phyloP scores from a whole-genome alignment of 2,329 filamentous ascomycete genomes.

The Arthrocladium fulminans region DNA sequence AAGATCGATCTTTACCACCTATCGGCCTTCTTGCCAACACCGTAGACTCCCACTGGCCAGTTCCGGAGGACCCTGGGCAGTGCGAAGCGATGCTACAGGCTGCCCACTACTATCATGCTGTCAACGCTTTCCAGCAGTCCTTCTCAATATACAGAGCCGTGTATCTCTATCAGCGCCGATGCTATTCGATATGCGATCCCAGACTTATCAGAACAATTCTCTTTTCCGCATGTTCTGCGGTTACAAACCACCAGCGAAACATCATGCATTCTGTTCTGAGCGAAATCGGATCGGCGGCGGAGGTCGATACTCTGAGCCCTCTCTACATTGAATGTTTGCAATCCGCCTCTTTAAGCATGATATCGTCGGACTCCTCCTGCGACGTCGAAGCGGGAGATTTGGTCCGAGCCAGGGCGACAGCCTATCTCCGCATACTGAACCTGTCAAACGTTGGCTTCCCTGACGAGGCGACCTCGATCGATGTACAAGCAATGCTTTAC shows the following conservation, averaged over 20 bases:
- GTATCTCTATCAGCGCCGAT: conserved; percentile 1
- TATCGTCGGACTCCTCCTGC: conserved; percentile 6
- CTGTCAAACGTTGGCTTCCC: background rate
- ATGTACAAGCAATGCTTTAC: conserved; percentile 3
- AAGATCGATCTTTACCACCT: conserved; percentile 1
- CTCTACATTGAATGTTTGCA: conserved; percentile 4
- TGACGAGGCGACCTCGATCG: background rate
- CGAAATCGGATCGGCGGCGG: background rate
- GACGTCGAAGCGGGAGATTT: conserved; percentile 2
- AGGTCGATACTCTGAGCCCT: background rate
- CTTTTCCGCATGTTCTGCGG: background rate
- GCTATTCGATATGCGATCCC: conserved; percentile 2
- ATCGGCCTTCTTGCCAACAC: conserved; percentile 3
- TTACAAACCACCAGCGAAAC: conserved; percentile 8
- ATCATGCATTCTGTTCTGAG: conserved; percentile 7
- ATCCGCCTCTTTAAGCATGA: conserved; percentile 3
- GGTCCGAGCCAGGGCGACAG: background rate
- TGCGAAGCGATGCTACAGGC: conserved; percentile 4
- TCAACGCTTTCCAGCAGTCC: conserved; percentile 3
- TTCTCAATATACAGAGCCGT: conserved; percentile 7
- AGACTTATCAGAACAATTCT: conserved; percentile 1
- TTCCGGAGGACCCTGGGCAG: conserved; percentile 2
- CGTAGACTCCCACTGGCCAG: conserved; percentile 5
- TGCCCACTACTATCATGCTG: conserved; percentile 2
- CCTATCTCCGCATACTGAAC: background rate